Evolutionary conservation across 208 protist species (phyloP).

Genomic region (Trichomonas gallinae): DNA sequence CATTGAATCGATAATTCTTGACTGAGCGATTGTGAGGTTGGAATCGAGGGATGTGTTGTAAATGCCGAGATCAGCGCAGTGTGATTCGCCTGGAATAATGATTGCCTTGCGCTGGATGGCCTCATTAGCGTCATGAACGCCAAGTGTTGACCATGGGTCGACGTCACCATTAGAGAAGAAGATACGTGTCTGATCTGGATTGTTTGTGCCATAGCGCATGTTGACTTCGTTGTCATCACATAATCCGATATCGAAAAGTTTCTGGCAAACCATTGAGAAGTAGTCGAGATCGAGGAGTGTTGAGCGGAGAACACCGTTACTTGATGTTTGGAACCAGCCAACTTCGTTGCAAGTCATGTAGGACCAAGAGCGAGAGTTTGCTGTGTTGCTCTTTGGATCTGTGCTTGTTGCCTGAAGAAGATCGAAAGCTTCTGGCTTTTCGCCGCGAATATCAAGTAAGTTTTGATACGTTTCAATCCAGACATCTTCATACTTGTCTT

Average conservation of each 20-base stretch:
- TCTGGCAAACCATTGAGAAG: not conserved
- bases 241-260: not conserved
- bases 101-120: not conserved
- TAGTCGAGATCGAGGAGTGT: not conserved
- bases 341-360: slow-evolving; percentile 10
- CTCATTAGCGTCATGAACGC: not conserved
- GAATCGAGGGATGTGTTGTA: no score
- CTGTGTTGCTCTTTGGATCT: not conserved
- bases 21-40: not conserved
- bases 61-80: not conserved
- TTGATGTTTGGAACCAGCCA: not conserved
- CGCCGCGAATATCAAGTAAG: not conserved
- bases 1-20: not conserved
- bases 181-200: not conserved
- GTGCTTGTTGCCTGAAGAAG: not conserved
- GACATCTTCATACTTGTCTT: not conserved
- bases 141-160: not conserved
- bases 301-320: not conserved
- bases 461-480: not conserved
- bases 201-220: not conserved
- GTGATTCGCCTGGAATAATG: not conserved
- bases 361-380: not conserved
- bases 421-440: not conserved
- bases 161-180: not conserved
- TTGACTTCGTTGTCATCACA: not conserved